These are phyloP conservation scores for Apostasia ramifera DNA, from an alignment of 106 monocot genomes.

Conservation along the genomic window DNA sequence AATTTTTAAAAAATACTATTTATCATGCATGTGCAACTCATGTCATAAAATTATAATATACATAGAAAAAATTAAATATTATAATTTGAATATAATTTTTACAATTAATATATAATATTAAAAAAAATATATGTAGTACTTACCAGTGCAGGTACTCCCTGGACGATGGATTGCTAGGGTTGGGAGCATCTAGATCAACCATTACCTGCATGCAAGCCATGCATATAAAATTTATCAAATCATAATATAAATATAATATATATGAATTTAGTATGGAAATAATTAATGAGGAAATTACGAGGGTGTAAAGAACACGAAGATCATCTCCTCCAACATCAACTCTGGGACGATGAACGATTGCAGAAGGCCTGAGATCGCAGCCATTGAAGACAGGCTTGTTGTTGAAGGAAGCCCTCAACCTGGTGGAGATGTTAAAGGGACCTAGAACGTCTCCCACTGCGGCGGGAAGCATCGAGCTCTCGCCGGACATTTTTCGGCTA, in stretches of 20 bases:
- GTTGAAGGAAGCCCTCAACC: slow-evolving; percentile 1
- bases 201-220: slow-evolving; percentile 16
- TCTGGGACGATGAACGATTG: slow-evolving; percentile 2
- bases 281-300: slow-evolving; percentile 1
- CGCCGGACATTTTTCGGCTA: too few species aligned
- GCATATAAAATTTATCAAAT: not conserved
- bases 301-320: slow-evolving; percentile 12
- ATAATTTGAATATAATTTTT: too few species aligned
- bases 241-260: not conserved
- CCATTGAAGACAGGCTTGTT: slow-evolving; percentile 6
- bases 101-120: too few species aligned
- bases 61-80: too few species aligned
- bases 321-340: slow-evolving; percentile 17
- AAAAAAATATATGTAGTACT: not conserved
- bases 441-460: slow-evolving; percentile 5
- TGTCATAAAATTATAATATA: too few species aligned
- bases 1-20: too few species aligned
- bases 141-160: slow-evolving; percentile 47
- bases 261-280: not conserved
- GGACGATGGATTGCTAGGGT: slow-evolving; percentile 28
- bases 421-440: not conserved
- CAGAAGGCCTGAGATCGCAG: slow-evolving; percentile 6
- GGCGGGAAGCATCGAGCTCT: too few species aligned
- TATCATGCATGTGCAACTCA: too few species aligned
- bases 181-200: slow-evolving; percentile 54